phyloP scores from a whole-genome alignment of 2,329 filamentous ascomycete genomes.

The Aurifilum marmelostoma region DNA sequence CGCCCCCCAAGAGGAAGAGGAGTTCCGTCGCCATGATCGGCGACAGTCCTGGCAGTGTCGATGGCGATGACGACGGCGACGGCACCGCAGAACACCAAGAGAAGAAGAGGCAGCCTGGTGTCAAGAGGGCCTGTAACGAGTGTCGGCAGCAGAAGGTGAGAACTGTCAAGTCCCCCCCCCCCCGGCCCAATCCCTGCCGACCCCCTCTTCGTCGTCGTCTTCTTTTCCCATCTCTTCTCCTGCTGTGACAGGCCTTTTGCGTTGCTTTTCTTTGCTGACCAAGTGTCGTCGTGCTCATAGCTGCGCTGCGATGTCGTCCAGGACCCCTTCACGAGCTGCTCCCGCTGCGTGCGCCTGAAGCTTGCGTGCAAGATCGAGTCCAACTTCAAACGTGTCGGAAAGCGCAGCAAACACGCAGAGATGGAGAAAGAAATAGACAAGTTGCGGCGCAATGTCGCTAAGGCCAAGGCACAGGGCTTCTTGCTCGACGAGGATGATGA shows the following conservation, averaged over 20 bases:
- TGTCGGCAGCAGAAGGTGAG: constrained; percentile 83
- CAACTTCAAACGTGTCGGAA: constrained; percentile 81
- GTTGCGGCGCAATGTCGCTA: constrained; percentile 63
- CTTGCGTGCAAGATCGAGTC: constrained; percentile 85
- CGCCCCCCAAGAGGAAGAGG: constrained; percentile 62
- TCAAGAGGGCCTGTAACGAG: constrained; percentile 83
- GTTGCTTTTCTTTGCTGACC: constrained; percentile 26
- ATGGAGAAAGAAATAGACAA: constrained; percentile 83
- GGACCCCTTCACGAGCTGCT: constrained; percentile 77
- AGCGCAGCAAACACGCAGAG: constrained; percentile 81
- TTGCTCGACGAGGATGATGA: constrained; percentile 60
- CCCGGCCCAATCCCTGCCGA: no score
- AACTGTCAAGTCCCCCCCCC: background rate
- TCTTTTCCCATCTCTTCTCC: background rate
- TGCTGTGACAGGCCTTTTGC: background rate
- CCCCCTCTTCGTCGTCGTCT: background rate
- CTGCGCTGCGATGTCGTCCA: constrained; percentile 83
- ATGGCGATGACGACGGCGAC: constrained; percentile 63
- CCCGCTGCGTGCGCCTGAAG: constrained; percentile 76
- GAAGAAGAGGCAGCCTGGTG: constrained; percentile 67
- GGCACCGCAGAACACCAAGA: constrained; percentile 55
- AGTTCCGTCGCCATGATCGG: constrained; percentile 50
- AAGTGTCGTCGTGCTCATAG: constrained; percentile 44
- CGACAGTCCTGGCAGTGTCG: constrained; percentile 64
- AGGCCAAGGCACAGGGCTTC: constrained; percentile 63